These are phyloP conservation scores for Flaveria ramosissima DNA, from an alignment of 129 eudicot genomes.

Conservation along the genomic window DNA sequence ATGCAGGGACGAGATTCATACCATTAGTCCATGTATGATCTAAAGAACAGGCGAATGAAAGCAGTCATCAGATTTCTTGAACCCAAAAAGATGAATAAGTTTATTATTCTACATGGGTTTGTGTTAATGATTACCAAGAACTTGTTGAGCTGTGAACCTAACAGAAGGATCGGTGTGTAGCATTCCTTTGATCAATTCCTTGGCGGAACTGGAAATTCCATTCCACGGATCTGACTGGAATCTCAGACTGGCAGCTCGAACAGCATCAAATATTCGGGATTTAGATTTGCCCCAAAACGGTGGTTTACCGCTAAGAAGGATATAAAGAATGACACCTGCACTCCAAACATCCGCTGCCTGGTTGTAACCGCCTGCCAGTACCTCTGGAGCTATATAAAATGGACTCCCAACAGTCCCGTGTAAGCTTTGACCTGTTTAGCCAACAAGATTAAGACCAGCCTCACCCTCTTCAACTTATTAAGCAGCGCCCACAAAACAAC, in stretches of 20 bases:
- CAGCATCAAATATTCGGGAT: conserved; percentile 74
- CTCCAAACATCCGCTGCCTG: conserved; percentile 94
- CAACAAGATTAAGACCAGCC: not conserved
- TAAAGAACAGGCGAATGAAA: conserved; percentile 17
- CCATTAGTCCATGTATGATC: conserved; percentile 68
- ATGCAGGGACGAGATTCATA: not conserved
- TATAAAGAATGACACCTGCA: conserved; percentile 82
- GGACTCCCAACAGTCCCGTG: conserved; percentile 93
- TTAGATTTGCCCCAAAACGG: conserved; percentile 93
- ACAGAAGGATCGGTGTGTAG: conserved; percentile 60
- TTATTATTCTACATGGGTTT: conserved; percentile 13
- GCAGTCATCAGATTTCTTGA: conserved; percentile 2
- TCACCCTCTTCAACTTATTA: no score
- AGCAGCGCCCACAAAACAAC: no score
- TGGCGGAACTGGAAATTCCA: conserved; percentile 59
- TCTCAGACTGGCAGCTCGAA: conserved; percentile 65
- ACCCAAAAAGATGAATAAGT: not conserved
- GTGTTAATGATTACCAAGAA: conserved; percentile 55
- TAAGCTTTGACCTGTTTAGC: conserved; percentile 28
- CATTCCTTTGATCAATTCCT: conserved; percentile 78
- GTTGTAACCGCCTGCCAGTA: conserved; percentile 74
- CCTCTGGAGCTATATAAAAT: conserved; percentile 94
- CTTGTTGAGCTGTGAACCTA: conserved; percentile 72
- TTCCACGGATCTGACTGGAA: conserved; percentile 71
- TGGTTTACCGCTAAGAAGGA: conserved; percentile 80